phyloP scores from a whole-genome alignment of 345 rosid genomes.

The Syzygium oleosum region DNA sequence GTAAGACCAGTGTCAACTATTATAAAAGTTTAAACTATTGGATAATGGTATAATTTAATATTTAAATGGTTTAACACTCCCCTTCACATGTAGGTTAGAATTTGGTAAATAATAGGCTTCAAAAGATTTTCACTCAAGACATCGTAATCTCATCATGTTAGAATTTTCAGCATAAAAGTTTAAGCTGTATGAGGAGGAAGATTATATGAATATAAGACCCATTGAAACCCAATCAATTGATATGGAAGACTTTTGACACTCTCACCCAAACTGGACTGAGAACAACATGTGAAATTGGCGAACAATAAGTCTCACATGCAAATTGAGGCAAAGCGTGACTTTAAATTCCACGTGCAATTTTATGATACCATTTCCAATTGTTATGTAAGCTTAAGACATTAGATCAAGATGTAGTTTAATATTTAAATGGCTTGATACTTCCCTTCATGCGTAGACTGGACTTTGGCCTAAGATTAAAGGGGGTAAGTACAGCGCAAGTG shows the following conservation, averaged over 20 bases:
- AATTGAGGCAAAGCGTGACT: neutral
- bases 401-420: neutral
- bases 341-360: neutral
- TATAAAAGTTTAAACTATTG: fast-evolving
- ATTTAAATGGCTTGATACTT: neutral
- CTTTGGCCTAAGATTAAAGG: neutral
- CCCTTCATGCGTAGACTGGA: too few relatives aligned
- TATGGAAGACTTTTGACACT: neutral
- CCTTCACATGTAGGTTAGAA: neutral
- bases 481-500: too few relatives aligned
- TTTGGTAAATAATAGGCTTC: too few relatives aligned
- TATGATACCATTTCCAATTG: neutral
- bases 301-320: neutral
- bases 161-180: too few relatives aligned
- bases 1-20: fast-evolving
- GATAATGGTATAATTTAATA: neutral
- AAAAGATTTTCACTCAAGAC: too few relatives aligned
- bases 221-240: neutral
- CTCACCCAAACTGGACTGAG: neutral
- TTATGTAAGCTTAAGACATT: neutral
- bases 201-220: neutral
- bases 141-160: too few relatives aligned
- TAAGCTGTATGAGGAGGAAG: neutral
- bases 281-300: neutral
- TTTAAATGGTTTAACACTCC: neutral